Base-by-base conservation (phyloP, 2,329 filamentous ascomycete genomes). In the Monosporascus sp. region DNA sequence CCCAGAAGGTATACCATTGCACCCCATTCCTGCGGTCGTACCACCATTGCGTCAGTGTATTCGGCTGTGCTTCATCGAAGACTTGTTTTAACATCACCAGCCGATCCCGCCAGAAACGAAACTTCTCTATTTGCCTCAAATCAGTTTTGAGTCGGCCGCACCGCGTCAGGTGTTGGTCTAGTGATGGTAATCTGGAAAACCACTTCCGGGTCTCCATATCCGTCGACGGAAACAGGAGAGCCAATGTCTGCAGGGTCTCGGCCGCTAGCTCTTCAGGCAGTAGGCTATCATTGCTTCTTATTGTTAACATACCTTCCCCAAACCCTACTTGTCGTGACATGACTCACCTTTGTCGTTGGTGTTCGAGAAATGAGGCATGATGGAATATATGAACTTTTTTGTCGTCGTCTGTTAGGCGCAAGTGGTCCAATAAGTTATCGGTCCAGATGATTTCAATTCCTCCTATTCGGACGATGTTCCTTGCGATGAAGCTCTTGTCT, bases 1-100 rank as follows among this genome's bases (percentile, higher is more conserved):
- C 66, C 75, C 75, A 79, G 49, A 77, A 74, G 1, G 71, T 76
- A 48, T 71, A 76, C 73, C 74, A 76, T 49, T 77, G 74, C 0
- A 71, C 68, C 0, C 69, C 65, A 31, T 74, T 72, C 1, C 75
- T 57, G 4, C 69, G 56, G 53, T 77, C 74, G 50, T 69, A 60
- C 74, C 75, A 78, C 71, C 70, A 76, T 46, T 76, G 70, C 0
- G 61, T 62, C 1, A 77, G 38, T 0, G 63, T 69, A 27, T 59
- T 59, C 7, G 72, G 67, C 48, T 64, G 54, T 5, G 71, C 55
- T 54, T 76, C 65, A 56, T 78, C 67, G 46, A 73, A 73, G 17
- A 61, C 64, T 50, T 76, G 68, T 60, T 76, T 76, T 2, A 78
- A 56, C 1, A 72, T 69, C 1, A 74, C 64, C 0, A 79, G 59